These are phyloP conservation scores for Apiotrichum gamsii DNA, from an alignment of 1,284 basidiomycete species.

Conservation along the genomic window DNA sequence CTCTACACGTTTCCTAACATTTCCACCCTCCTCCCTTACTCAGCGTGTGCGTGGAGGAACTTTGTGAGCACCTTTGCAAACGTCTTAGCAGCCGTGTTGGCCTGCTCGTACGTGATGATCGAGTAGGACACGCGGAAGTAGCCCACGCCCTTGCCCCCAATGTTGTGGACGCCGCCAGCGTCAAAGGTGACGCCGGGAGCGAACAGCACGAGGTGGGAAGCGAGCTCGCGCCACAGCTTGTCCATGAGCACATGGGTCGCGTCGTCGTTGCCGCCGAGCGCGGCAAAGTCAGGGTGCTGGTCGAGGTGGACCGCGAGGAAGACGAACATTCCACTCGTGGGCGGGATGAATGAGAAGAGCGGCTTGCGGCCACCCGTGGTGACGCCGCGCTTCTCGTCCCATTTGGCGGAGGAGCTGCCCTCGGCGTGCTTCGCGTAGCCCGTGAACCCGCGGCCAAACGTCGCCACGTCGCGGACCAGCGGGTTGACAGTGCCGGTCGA, in stretches of 20 bases:
- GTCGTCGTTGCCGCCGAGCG: slow-evolving; percentile 25
- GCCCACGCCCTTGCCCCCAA: slow-evolving; percentile 40
- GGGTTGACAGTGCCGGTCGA: slow-evolving; percentile 9
- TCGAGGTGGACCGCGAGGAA: slow-evolving; percentile 63
- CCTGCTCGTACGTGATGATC: slow-evolving; percentile 42
- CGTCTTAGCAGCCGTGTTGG: slow-evolving; percentile 29
- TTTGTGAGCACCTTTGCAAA: slow-evolving; percentile 39
- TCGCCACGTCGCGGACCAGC: slow-evolving; percentile 17
- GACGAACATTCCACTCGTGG: slow-evolving; percentile 51
- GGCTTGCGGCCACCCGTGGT: slow-evolving; percentile 15
- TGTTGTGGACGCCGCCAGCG: slow-evolving; percentile 36
- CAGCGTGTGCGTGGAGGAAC: slow-evolving; percentile 24
- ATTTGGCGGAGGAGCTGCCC: slow-evolving; percentile 7
- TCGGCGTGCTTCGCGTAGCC: slow-evolving; percentile 17
- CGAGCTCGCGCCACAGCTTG: slow-evolving; percentile 41
- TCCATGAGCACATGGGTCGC: slow-evolving; percentile 30
- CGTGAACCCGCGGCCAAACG: slow-evolving; percentile 11
- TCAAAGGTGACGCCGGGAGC: slow-evolving; percentile 44
- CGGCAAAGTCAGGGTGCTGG: slow-evolving; percentile 53
- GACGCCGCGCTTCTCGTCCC: slow-evolving; percentile 51
- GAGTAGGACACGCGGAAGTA: slow-evolving; percentile 46
- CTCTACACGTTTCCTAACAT: no score
- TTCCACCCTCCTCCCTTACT: no score
- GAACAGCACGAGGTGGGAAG: slow-evolving; percentile 44
- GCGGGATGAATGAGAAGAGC: slow-evolving; percentile 64